Conservation (phyloP, 2,329 filamentous ascomycete genomes). For the Colletotrichum sp. region DNA sequence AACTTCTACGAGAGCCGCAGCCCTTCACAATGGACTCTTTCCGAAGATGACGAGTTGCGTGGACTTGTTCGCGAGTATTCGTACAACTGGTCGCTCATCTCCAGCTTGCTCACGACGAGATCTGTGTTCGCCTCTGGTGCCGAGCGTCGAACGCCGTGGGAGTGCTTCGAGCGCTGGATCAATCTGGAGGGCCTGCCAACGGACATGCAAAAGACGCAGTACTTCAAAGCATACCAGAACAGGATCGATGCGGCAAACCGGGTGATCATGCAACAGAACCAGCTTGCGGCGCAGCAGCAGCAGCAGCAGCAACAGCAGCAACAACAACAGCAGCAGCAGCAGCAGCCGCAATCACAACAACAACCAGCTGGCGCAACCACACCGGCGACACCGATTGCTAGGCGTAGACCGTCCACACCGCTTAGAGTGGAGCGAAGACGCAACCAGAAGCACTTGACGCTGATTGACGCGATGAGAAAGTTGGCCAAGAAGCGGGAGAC, state of each 20-base stretch:
- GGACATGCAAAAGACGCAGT: slow-evolving; percentile 94
- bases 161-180: slow-evolving; percentile 98
- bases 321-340: slow-evolving; percentile 47
- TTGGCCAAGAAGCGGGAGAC: slow-evolving; percentile 93
- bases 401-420: slow-evolving; percentile 77
- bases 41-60: slow-evolving; percentile 90
- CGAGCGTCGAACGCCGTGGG: slow-evolving; percentile 93
- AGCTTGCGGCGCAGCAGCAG: slow-evolving; percentile 47
- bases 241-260: slow-evolving; percentile 66
- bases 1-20: slow-evolving; percentile 87
- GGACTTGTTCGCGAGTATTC: slow-evolving; percentile 88
- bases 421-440: slow-evolving; percentile 85
- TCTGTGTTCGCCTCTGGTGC: slow-evolving; percentile 84
- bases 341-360: slow-evolving; percentile 55
- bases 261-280: slow-evolving; percentile 58
- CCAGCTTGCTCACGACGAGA: slow-evolving; percentile 75
- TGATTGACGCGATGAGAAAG: slow-evolving; percentile 96
- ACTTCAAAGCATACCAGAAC: slow-evolving; percentile 78
- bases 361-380: slow-evolving; percentile 40
- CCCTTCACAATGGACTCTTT: slow-evolving; percentile 88
- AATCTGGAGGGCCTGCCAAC: slow-evolving; percentile 87
- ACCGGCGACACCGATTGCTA: slow-evolving; percentile 55
- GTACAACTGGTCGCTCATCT: slow-evolving; percentile 97
- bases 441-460: slow-evolving; percentile 83
- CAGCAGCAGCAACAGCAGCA: slow-evolving; percentile 56